Conservation (phyloP, 202 grass and related monocot species). For the Thinopyrum obtusiflorum region DNA sequence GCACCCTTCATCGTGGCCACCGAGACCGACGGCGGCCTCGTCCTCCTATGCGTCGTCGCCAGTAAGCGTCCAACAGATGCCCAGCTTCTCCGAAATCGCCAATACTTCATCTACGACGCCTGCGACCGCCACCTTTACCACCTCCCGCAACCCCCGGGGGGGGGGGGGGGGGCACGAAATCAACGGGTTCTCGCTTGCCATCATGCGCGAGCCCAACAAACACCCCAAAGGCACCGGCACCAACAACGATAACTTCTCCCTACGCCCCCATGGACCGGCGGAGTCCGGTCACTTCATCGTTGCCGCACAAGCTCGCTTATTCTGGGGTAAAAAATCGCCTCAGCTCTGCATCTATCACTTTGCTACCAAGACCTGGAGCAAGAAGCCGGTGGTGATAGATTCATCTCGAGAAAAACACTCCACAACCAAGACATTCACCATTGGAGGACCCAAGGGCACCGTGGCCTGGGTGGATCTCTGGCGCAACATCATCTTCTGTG, state of each 20-base stretch:
- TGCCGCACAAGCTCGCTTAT: no score
- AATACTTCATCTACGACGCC: background rate
- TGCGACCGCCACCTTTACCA: background rate
- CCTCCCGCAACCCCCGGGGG: no score
- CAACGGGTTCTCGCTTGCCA: no score
- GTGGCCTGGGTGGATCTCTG: background rate
- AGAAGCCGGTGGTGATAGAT: background rate
- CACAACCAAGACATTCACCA: background rate
- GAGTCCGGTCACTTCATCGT: no score
- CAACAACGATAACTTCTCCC: no score
- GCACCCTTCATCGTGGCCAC: no score
- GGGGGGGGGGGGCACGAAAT: no score
- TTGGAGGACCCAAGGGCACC: background rate
- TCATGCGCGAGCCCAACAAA: background rate
- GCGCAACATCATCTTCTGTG: no score
- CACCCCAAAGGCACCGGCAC: no score
- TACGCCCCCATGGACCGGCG: no score
- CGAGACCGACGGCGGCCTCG: no score
- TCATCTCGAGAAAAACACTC: background rate
- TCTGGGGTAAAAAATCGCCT: no score
- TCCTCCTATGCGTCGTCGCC: background rate
- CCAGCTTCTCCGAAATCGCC: background rate
- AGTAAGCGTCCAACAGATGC: background rate
- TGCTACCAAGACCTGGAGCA: background rate
- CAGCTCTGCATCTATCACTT: background rate